These are phyloP conservation scores for Fusarium equiseti DNA, from an alignment of 2,329 filamentous ascomycete species.

Conservation along the genomic window DNA sequence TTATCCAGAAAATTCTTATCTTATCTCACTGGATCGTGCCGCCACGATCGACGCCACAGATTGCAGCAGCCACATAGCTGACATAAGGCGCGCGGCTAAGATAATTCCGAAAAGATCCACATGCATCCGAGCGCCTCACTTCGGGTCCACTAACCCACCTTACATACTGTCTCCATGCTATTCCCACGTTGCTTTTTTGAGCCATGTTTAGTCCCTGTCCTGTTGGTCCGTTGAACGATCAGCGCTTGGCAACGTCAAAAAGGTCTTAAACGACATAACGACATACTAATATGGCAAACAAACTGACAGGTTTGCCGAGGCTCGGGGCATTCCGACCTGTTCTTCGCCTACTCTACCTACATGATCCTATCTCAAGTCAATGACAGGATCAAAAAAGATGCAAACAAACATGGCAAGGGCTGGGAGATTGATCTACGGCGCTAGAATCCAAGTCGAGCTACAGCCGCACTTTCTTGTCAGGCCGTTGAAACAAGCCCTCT, in stretches of 20 bases:
- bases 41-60: neutral
- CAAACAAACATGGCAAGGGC: neutral
- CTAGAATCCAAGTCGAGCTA: constrained; percentile 29
- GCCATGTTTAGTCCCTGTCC: constrained; percentile 4
- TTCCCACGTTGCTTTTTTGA: constrained; percentile 30
- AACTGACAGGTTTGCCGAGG: neutral
- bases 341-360: neutral
- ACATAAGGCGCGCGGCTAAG: neutral
- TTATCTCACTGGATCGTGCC: neutral
- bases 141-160: neutral
- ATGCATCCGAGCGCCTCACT: constrained; percentile 6
- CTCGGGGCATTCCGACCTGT: neutral
- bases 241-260: constrained; percentile 12
- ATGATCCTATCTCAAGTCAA: neutral
- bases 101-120: constrained; percentile 12
- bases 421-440: constrained; percentile 17
- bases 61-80: neutral
- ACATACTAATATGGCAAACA: constrained; percentile 5
- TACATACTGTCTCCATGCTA: constrained; percentile 9
- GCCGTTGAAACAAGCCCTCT: constrained; percentile 41
- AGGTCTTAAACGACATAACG: constrained; percentile 4
- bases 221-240: constrained; percentile 30
- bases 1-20: neutral
- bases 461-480: constrained; percentile 34
- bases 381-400: neutral